Evolutionary conservation across 345 rosid genomes (phyloP), one percentile per base, ranked within the genome.

Genomic region (Garcia nutans): DNA sequence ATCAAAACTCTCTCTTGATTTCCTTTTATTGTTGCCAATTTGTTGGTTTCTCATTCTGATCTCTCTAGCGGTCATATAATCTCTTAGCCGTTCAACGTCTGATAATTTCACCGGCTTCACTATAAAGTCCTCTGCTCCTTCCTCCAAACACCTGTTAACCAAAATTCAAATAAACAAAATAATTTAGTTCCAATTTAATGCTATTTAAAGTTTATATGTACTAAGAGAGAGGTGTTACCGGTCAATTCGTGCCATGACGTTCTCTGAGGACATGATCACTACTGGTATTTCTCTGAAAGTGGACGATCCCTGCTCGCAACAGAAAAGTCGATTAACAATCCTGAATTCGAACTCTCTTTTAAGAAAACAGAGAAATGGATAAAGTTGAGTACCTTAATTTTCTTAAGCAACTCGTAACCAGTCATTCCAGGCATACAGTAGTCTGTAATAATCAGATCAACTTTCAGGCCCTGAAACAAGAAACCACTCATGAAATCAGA

Each of bases 381-480:
- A 12, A 57, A 41, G 1, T 17, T 72, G 23, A 12, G 17, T n/a
- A 92, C 98, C 97, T 96, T 96, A 57, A 96, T 86, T 77, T 93
- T 93, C 87, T 93, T 96, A 65, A 96, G 94, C 79, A 96, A 85
- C 77, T 96, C 99, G 73, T 93, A 96, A 20, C 99, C 99, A 13
- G 96, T 93, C 99, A 96, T 96, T 81, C 92, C 99, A 26, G 99
- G 99, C 99, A 96, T 96, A 45, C 98, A 96, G 74, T 96, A 96
- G 74, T 96, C 99, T 4, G 99, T 96, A 55, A 96, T 96, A 41
- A 96, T 89, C 76, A 93, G 79, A 86, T 96, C 97, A 78, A 96
- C 97, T 77, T 96, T 96, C 76, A 90, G 81, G 69, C 84, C 83
- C 95, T 94, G 87, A 33, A 79, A 26, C 7, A 12, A 5, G 23